Percentiles rank a stretch among this genome's conserved stretches.
Conservation (phyloP, 805 yeast genomes). For the Lachancea fermentati region DNA sequence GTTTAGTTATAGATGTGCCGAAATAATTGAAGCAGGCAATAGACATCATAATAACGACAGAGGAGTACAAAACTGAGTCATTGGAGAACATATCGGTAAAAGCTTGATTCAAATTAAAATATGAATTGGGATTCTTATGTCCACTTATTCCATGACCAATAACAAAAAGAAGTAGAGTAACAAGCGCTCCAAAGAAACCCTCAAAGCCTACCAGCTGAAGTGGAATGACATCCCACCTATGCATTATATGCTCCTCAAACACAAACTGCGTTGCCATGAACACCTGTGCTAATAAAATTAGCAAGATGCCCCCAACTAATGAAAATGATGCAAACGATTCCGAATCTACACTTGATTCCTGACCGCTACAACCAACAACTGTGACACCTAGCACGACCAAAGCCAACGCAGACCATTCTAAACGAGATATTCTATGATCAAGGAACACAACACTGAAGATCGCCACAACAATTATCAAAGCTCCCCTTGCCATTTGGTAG, state of each 20-base stretch:
- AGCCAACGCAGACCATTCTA: conserved; percentile 65
- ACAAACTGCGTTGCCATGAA: conserved; percentile 75
- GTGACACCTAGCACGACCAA: conserved; percentile 65
- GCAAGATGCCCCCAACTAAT: conserved; percentile 48
- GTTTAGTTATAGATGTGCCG: conserved; percentile 63
- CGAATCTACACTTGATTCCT: conserved; percentile 24
- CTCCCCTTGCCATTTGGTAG: conserved; percentile 83
- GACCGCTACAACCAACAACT: conserved; percentile 68
- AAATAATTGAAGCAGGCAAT: conserved; percentile 68
- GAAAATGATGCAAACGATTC: conserved; percentile 19
- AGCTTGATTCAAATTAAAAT: conserved; percentile 50
- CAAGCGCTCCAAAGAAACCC: conserved; percentile 57
- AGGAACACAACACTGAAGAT: conserved; percentile 60
- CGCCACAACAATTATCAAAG: conserved; percentile 71
- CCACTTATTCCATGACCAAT: conserved; percentile 28
- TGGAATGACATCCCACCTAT: conserved; percentile 50
- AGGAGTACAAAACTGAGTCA: conserved; percentile 42
- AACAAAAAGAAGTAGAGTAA: conserved; percentile 43
- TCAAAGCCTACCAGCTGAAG: conserved; percentile 65
- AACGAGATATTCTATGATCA: conserved; percentile 45
- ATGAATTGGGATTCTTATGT: conserved; percentile 30
- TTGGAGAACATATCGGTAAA: conserved; percentile 44
- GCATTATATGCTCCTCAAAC: conserved; percentile 63
- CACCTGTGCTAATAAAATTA: conserved; percentile 58
- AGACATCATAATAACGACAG: conserved; percentile 62